Conservation (phyloP, 169 alveolate species). For the Theileria orientalis region DNA sequence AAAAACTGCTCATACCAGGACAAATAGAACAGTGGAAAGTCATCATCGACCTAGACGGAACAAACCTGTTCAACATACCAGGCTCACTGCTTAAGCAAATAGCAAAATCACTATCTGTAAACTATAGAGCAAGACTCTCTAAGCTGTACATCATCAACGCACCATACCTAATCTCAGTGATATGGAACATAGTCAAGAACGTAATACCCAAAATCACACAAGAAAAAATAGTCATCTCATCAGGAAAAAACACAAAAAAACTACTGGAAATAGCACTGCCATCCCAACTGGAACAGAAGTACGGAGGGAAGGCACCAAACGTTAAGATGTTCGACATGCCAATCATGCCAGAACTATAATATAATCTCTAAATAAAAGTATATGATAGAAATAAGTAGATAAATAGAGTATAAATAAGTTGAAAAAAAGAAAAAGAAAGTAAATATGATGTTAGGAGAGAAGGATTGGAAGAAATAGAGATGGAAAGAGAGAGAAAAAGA, state of each 20-base stretch:
- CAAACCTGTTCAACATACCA: slow-evolving; percentile 67
- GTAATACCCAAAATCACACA: slow-evolving; percentile 59
- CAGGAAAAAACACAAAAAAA: slow-evolving; percentile 55
- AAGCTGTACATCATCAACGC: slow-evolving; percentile 63
- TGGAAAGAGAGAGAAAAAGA: too few species aligned
- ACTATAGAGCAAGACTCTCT: slow-evolving; percentile 59
- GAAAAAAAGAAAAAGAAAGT: too few species aligned
- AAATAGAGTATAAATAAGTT: too few species aligned
- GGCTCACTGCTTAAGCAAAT: slow-evolving; percentile 66
- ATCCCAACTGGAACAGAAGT: slow-evolving; percentile 60
- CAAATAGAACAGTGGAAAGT: slow-evolving; percentile 75
- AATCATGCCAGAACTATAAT: slow-evolving; percentile 60
- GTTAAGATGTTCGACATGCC: slow-evolving; percentile 60
- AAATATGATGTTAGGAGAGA: too few species aligned
- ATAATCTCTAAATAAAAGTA: neutral
- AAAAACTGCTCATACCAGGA: slow-evolving; percentile 68
- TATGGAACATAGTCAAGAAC: slow-evolving; percentile 57
- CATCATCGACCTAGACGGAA: slow-evolving; percentile 67
- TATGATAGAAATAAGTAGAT: neutral
- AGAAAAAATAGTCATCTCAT: slow-evolving; percentile 55
- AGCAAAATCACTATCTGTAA: slow-evolving; percentile 68
- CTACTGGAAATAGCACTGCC: slow-evolving; percentile 46
- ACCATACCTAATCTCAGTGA: slow-evolving; percentile 56
- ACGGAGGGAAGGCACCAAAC: slow-evolving; percentile 59
- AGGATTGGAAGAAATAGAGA: too few species aligned